Evolutionary conservation across 768 basidiomycete species (phyloP).

Genomic region (Pluteus cervinus): DNA sequence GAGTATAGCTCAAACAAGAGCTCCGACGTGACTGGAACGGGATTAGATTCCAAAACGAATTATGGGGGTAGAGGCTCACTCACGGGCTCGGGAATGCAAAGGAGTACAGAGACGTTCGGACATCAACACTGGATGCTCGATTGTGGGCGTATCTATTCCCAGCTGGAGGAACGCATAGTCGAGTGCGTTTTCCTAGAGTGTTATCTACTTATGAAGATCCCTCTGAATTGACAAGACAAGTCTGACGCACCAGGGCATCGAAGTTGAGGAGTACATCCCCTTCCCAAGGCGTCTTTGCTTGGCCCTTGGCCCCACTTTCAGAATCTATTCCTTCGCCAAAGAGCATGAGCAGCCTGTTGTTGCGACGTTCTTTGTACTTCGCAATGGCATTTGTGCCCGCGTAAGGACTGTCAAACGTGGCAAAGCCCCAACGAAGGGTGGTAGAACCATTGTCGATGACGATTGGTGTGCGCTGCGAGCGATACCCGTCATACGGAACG

Average conservation of each 20-base stretch:
- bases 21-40: slow-evolving; percentile 77
- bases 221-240: not conserved
- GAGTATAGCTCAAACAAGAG: slow-evolving; percentile 92
- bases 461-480: slow-evolving; percentile 52
- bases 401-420: slow-evolving; percentile 50
- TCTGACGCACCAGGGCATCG: slow-evolving; percentile 78
- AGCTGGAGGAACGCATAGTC: slow-evolving; percentile 89
- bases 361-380: slow-evolving; percentile 86
- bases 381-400: slow-evolving; percentile 68
- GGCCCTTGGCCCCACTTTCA: slow-evolving; percentile 78
- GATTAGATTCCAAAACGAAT: slow-evolving; percentile 2
- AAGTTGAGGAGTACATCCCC: slow-evolving; percentile 89
- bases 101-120: slow-evolving; percentile 88
- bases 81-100: slow-evolving; percentile 80
- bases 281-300: slow-evolving; percentile 84
- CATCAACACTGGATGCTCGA: slow-evolving; percentile 91
- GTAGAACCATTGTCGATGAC: slow-evolving; percentile 90
- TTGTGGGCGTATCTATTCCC: slow-evolving; percentile 67
- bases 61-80: slow-evolving; percentile 24
- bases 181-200: slow-evolving; percentile 86
- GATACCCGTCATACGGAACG: slow-evolving; percentile 47
- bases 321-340: slow-evolving; percentile 86
- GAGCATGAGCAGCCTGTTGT: slow-evolving; percentile 74
- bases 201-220: no score
- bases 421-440: slow-evolving; percentile 78